Conservation (phyloP, 805 yeast genomes). For the Candida schatavii region DNA sequence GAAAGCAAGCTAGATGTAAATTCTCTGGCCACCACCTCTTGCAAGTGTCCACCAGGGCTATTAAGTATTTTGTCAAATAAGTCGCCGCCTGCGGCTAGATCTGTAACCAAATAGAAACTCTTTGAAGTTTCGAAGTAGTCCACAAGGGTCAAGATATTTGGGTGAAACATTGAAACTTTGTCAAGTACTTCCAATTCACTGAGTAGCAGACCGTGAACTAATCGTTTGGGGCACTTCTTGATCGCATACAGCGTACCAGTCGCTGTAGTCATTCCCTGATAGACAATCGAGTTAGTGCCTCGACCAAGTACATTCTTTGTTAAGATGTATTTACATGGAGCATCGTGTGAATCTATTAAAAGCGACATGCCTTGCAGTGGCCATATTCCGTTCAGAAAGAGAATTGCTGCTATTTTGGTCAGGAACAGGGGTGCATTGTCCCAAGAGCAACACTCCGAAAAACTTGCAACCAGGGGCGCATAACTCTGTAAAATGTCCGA, state of each 20-base stretch:
- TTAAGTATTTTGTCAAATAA: constrained; percentile 57
- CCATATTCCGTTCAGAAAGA: too few species aligned
- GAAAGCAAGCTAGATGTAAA: constrained; percentile 50
- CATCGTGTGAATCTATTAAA: not conserved
- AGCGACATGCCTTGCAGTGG: too few species aligned
- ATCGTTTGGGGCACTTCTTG: constrained; percentile 48
- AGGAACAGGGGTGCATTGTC: too few species aligned
- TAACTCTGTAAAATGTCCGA: too few species aligned
- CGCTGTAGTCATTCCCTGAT: constrained; percentile 43
- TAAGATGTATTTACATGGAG: constrained; percentile 32
- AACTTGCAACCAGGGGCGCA: too few species aligned
- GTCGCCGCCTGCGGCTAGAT: constrained; percentile 67
- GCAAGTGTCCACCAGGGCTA: constrained; percentile 35
- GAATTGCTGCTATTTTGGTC: too few species aligned
- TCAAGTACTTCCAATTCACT: constrained; percentile 60
- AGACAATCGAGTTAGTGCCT: constrained; percentile 51
- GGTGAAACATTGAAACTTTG: constrained; percentile 47
- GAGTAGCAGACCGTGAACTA: constrained; percentile 52
- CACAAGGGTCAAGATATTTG: constrained; percentile 56
- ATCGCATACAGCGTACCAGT: constrained; percentile 51
- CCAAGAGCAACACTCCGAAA: too few species aligned
- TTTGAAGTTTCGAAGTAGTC: constrained; percentile 71
- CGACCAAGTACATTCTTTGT: constrained; percentile 34
- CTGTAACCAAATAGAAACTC: constrained; percentile 56
- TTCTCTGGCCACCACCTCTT: constrained; percentile 47